Conservation (phyloP, 495 filamentous ascomycete species). For the Daldinia caldariorum region DNA sequence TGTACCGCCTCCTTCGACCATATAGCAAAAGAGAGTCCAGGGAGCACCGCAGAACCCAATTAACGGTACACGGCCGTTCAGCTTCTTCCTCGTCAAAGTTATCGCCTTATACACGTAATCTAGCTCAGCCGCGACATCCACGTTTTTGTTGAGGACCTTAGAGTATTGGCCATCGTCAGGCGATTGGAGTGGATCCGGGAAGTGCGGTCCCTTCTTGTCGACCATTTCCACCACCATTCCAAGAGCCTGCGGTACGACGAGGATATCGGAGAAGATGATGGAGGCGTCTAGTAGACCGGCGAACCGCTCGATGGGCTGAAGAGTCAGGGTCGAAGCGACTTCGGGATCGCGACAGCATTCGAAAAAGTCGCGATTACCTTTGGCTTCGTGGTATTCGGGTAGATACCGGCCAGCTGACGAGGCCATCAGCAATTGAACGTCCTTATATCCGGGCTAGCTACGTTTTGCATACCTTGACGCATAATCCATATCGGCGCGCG, state of each 20-base stretch:
- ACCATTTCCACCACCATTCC: constrained; percentile 98
- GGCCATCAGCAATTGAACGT: constrained; percentile 20
- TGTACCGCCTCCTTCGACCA: constrained; percentile 96
- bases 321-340: constrained; percentile 87
- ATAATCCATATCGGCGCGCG: constrained; percentile 97
- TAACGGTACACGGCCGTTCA: constrained; percentile 86
- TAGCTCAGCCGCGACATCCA: constrained; percentile 84
- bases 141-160: constrained; percentile 75
- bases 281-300: constrained; percentile 91
- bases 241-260: constrained; percentile 97
- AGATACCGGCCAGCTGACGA: constrained; percentile 90
- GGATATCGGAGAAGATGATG: constrained; percentile 98
- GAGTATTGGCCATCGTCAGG: constrained; percentile 84
- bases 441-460: neutral
- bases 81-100: constrained; percentile 86
- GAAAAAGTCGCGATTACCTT: constrained; percentile 92
- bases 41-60: constrained; percentile 98
- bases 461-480: constrained; percentile 79
- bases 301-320: constrained; percentile 94
- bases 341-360: constrained; percentile 94
- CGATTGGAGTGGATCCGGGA: constrained; percentile 81
- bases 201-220: constrained; percentile 93
- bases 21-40: constrained; percentile 97
- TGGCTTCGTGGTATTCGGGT: constrained; percentile 95
- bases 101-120: constrained; percentile 97